phyloP scores from a whole-genome alignment of 768 basidiomycete species.

The Amanita pseudoporphyria region DNA sequence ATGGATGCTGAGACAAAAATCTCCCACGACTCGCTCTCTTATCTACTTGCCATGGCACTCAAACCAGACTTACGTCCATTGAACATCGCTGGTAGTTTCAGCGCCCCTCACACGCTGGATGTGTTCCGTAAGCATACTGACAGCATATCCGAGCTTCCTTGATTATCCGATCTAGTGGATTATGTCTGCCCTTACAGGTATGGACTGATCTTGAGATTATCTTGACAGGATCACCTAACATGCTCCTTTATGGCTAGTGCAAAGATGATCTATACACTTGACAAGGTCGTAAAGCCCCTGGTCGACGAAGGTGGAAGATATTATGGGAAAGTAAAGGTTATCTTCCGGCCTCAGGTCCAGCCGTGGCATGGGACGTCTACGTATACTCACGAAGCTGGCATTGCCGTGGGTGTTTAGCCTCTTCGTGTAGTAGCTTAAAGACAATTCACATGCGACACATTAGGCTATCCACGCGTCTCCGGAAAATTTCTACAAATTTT shows the following conservation, averaged over 20 bases:
- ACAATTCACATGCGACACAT: background rate
- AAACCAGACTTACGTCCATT: constrained; percentile 64
- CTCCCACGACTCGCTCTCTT: background rate
- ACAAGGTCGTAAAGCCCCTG: constrained; percentile 50
- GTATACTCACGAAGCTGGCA: constrained; percentile 69
- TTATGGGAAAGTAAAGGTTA: constrained; percentile 62
- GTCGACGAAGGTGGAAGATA: constrained; percentile 52
- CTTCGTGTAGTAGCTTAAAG: background rate
- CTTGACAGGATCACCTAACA: background rate
- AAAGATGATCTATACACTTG: constrained; percentile 51
- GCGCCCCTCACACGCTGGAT: constrained; percentile 72
- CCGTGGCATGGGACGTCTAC: constrained; percentile 78
- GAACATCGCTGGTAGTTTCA: constrained; percentile 45
- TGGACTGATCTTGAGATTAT: background rate
- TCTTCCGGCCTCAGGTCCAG: constrained; percentile 64
- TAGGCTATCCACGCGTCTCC: constrained; percentile 67
- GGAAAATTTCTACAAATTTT: constrained; percentile 73
- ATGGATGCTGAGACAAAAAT: background rate
- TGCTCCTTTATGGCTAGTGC: constrained; percentile 26
- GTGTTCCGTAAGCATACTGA: constrained; percentile 48
- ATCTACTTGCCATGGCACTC: constrained; percentile 48
- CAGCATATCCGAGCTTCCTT: background rate
- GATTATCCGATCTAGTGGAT: constrained; percentile 43
- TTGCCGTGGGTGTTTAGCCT: constrained; percentile 45
- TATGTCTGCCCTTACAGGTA: constrained; percentile 83